Evolutionary conservation across 257 asterid genomes (phyloP).

Genomic region (Orobanche coerulescens): DNA sequence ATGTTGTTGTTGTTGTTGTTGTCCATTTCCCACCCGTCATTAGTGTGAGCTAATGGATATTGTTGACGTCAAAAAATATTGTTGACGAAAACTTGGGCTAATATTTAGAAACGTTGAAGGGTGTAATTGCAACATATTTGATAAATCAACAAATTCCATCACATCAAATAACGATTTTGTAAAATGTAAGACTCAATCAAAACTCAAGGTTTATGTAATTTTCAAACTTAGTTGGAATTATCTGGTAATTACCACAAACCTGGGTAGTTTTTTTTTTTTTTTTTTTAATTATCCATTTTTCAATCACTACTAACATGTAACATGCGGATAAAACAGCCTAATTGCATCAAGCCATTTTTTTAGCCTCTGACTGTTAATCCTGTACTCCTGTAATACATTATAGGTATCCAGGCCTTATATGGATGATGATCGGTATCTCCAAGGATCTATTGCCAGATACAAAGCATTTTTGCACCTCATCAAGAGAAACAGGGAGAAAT

Average conservation of each 20-base stretch:
- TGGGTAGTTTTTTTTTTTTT: background rate
- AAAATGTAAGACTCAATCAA: too few relatives aligned
- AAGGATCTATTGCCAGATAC: constrained; percentile 79
- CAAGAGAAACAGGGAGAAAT: constrained; percentile 52
- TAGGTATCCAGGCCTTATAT: constrained; percentile 62
- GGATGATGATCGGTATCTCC: constrained; percentile 41
- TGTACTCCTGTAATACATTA: background rate
- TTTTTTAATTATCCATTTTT: background rate
- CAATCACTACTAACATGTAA: background rate
- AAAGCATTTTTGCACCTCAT: constrained; percentile 73
- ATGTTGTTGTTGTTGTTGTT: too few relatives aligned
- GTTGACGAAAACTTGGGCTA: too few relatives aligned
- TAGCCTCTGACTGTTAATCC: background rate
- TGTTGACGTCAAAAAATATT: too few relatives aligned
- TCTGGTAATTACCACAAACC: too few relatives aligned
- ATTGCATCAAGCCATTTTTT: background rate
- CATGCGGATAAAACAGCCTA: background rate
- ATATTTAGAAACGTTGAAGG: too few relatives aligned
- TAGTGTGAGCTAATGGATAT: too few relatives aligned
- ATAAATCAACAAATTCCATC: too few relatives aligned
- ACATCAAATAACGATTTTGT: too few relatives aligned
- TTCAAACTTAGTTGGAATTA: background rate
- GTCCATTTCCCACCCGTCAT: too few relatives aligned
- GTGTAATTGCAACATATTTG: too few relatives aligned
- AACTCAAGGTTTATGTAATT: too few relatives aligned